Percentiles rank a stretch among this genome's conserved stretches.
Conservation (phyloP, 805 yeast species). For the Spathaspora gorwiae region DNA sequence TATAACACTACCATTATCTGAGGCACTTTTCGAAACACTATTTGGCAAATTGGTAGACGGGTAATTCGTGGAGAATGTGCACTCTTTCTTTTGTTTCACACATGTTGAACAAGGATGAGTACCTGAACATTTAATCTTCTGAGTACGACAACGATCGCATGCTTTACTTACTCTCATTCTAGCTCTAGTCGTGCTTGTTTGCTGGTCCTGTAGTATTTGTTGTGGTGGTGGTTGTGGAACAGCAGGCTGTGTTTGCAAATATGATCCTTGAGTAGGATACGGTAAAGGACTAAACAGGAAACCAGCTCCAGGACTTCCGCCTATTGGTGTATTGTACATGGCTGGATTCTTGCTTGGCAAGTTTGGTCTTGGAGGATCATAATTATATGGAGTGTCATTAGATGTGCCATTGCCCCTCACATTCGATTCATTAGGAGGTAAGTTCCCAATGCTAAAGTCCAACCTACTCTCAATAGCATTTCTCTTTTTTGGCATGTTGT, state of each 20-base stretch:
- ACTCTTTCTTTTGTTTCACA: constrained; percentile 29
- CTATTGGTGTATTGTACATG: not conserved
- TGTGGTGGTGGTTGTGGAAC: not conserved
- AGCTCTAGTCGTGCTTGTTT: not conserved
- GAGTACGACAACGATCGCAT: constrained; percentile 51
- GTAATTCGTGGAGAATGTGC: constrained; percentile 18
- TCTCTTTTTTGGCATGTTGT: not conserved
- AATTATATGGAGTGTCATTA: not conserved
- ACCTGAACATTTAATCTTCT: constrained; percentile 57
- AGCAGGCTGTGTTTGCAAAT: not conserved
- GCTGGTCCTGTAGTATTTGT: not conserved
- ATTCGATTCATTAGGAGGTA: constrained; percentile 2
- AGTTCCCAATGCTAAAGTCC: not conserved
- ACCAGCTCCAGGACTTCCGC: not conserved
- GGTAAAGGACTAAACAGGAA: not conserved
- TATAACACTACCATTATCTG: not conserved
- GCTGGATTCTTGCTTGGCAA: not conserved
- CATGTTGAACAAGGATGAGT: constrained; percentile 48
- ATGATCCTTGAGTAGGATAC: not conserved
- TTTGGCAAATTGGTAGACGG: not conserved
- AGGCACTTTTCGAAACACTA: not conserved
- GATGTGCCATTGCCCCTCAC: not conserved
- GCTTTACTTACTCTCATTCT: constrained; percentile 48
- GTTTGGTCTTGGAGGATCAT: not conserved
- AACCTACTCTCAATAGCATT: not conserved